Evolutionary conservation across 2,329 filamentous ascomycete species (phyloP), one percentile per base, ranked within the genome.

Genomic region (Polytolypa hystricis): DNA sequence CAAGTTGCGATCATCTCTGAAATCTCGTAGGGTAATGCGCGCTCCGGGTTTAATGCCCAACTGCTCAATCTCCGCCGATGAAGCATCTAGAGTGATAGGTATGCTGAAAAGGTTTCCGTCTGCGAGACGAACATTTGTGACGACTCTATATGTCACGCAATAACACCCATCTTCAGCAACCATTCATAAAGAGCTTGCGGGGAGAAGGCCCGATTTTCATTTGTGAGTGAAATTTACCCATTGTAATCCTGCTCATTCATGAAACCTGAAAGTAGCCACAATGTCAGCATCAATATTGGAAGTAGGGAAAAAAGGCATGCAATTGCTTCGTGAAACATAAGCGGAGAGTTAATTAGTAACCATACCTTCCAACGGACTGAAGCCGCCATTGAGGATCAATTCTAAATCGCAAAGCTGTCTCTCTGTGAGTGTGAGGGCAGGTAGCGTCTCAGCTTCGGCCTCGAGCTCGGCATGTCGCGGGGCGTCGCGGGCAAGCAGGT

Each of bases 191-290:
- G 15, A 7, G 6, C 18, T 17, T 30, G 8, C 9, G 14, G 27
- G 2, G 30, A 28, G 12, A 14, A 18, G 26, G 39, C 16, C 12
- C 18, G n/a, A n/a, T n/a, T n/a, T n/a, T n/a, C n/a, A n/a, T n/a
- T n/a, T n/a, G n/a, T n/a, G n/a, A n/a, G n/a, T n/a, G n/a, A n/a
- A n/a, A 62, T 73, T 49, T 74, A 89, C 84, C 83, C 79, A 64
- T 93, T 82, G 72, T 94, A 98, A 66, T 98, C 91, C 66, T 85
- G 81, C 72, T 98, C 79, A 63, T 77, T 94, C 82, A 98, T 81
- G 71, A 98, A 98, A 55, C 87, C 85, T 93, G n/a, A n/a, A 53
- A 41, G 21, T 25, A 25, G 21, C 21, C 7, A 25, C 21, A n/a
- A 25, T 7, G 7, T 38, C 15, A 40, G 29, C 18, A 39, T 50